Evolutionary conservation across 148 eudicot species (phyloP), one percentile per base, ranked within the genome.

Genomic region (Rhododendron mucronatum): DNA sequence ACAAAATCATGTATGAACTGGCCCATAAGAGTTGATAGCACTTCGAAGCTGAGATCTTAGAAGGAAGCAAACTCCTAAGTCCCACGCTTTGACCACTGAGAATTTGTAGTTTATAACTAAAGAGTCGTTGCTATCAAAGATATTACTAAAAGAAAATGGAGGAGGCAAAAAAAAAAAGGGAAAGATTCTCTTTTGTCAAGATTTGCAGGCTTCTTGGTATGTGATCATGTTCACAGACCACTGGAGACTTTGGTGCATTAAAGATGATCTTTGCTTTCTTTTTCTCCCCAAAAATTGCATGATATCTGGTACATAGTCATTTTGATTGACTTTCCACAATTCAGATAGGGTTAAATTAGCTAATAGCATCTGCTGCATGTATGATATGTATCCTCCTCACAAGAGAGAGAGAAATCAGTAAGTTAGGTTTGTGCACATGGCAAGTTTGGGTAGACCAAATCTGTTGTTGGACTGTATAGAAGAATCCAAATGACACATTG

Each of bases 111-210:
- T 30, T 69, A 69, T 13, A 69, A 12, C 75, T 10, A 28, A 69
- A 69, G 75, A 69, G 75, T 69, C 18, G 89, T 88, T 88, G 85
- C 88, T 84, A 83, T 84, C 91, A 83, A 88, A 73, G 88, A 71
- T 75, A 30, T 69, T 26, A 33, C 2, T 37, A 7, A 73, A 71
- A 71, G 37, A 33, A 73, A 73, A 28, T 55, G 41, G 41, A 30
- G 33, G 41, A 51, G 57, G 2, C 1, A 33, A 12, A 16, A 30
- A 71, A 47, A 14, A 37, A 39, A 4, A 0, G 30, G 75, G 77
- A 75, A 44, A 67, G 21, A 82, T 47, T 23, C 47, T 75, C 79
- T 75, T 75, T 75, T 18, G 79, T 75, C 79, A 75, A 39, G 79
- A 75, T 39, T 75, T 37, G 79, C 47, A 75, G 47, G n/a, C 44